Percentiles rank a stretch among this genome's conserved stretches.
Evolutionary conservation across 441 rosid species (phyloP).

Genomic region (Arabidopsis hybrid): DNA sequence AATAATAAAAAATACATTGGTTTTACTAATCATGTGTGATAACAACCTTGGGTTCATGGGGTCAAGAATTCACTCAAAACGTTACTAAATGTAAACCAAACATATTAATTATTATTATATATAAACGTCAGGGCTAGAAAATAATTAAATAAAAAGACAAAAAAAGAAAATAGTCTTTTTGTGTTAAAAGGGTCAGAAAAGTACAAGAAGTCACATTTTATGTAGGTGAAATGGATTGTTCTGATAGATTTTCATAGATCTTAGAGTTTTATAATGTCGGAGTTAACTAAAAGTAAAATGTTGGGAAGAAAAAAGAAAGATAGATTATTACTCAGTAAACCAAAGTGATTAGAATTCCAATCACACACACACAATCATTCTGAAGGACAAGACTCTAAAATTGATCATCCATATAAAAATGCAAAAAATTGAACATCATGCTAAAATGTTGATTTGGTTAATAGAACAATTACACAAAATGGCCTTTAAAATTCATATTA

Average conservation of each 20-base stretch:
- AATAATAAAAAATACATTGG: neutral
- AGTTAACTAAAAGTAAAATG: conserved; percentile 20
- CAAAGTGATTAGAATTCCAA: neutral
- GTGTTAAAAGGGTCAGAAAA: conserved; percentile 32
- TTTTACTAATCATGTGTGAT: conserved; percentile 37
- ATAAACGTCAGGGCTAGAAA: conserved; percentile 5
- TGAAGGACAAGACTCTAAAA: conserved; percentile 5
- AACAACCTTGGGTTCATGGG: conserved; percentile 42
- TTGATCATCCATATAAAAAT: neutral
- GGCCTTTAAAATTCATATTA: neutral
- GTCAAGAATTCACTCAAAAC: conserved; percentile 46
- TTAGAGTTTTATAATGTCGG: conserved; percentile 36
- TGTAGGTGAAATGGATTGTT: conserved; percentile 46
- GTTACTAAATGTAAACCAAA: conserved; percentile 22
- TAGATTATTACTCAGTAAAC: neutral
- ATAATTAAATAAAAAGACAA: conserved; percentile 31
- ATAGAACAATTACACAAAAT: neutral
- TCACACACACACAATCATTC: conserved; percentile 1
- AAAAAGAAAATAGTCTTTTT: conserved; percentile 21
- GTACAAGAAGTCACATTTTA: conserved; percentile 47
- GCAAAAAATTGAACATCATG: conserved; percentile 4
- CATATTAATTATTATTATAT: conserved; percentile 8
- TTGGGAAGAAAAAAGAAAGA: neutral
- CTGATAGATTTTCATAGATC: conserved; percentile 39
- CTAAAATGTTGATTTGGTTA: neutral